Evolutionary conservation across 306 rosid species (phyloP).

Genomic region (Begonia masoniana): DNA sequence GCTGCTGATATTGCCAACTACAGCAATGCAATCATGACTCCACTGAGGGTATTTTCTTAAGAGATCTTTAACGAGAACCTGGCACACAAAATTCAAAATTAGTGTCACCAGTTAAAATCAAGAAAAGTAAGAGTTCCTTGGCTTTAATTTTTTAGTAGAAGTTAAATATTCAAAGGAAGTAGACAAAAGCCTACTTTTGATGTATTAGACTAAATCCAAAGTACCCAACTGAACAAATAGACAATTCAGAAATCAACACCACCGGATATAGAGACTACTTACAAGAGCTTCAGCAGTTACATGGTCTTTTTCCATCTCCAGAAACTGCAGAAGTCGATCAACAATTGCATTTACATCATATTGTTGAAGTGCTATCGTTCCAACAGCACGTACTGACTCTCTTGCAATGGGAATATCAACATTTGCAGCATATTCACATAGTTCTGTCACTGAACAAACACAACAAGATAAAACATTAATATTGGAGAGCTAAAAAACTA

Average conservation of each 20-base stretch:
- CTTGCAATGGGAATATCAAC: constrained; percentile 99
- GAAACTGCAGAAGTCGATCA: constrained; percentile 96
- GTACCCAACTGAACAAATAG: too few species aligned
- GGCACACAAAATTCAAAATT: constrained; percentile 21
- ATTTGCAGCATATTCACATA: constrained; percentile 99
- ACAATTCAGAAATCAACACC: too few species aligned
- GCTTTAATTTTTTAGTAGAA: neutral
- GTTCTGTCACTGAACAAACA: constrained; percentile 73
- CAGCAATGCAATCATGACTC: constrained; percentile 99
- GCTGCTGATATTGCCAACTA: constrained; percentile 97
- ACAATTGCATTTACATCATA: constrained; percentile 99
- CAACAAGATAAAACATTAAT: constrained; percentile 20
- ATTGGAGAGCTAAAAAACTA: constrained; percentile 9
- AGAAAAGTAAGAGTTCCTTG: constrained; percentile 6
- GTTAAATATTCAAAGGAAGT: neutral
- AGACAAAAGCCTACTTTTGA: too few species aligned
- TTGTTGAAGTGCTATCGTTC: constrained; percentile 96
- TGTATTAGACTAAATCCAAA: too few species aligned
- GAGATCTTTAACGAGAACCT: constrained; percentile 98
- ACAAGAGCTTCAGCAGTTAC: constrained; percentile 99
- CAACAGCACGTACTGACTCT: constrained; percentile 98
- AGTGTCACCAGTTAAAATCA: constrained; percentile 6
- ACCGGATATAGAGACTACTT: constrained; percentile 11
- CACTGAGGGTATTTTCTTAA: constrained; percentile 96
- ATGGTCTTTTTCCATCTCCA: constrained; percentile 99